Evolutionary conservation across 176 grass and related monocot species (phyloP).

Genomic region (Cenchrus fungigraminus): DNA sequence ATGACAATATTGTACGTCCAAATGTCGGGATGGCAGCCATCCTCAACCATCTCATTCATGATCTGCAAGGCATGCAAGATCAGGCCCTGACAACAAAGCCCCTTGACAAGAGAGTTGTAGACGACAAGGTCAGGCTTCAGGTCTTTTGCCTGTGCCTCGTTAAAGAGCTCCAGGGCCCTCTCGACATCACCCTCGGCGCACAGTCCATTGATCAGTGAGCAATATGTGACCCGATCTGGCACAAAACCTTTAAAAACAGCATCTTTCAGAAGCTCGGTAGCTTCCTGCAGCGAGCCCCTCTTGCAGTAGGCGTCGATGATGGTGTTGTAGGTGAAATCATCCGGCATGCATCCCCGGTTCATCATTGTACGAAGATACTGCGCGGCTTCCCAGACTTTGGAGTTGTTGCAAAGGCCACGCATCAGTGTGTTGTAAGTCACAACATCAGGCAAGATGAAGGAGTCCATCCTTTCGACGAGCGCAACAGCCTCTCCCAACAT

Average conservation of each 20-base stretch:
- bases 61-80: slow-evolving; percentile 90
- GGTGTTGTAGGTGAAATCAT: slow-evolving; percentile 98
- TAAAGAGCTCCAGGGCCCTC: slow-evolving; percentile 80
- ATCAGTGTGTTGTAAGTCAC: slow-evolving; percentile 94
- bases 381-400: slow-evolving; percentile 59
- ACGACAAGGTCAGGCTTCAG: slow-evolving; percentile 60
- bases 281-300: slow-evolving; percentile 70
- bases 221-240: slow-evolving; percentile 85
- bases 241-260: slow-evolving; percentile 90
- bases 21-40: slow-evolving; percentile 74
- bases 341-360: slow-evolving; percentile 76
- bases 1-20: slow-evolving; percentile 93
- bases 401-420: slow-evolving; percentile 73
- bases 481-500: slow-evolving; percentile 63
- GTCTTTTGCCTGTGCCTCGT: slow-evolving; percentile 68
- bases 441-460: slow-evolving; percentile 60
- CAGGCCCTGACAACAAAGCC: slow-evolving; percentile 78
- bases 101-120: slow-evolving; percentile 93
- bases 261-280: slow-evolving; percentile 79
- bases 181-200: slow-evolving; percentile 81
- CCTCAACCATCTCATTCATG: slow-evolving; percentile 82
- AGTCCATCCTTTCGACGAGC: slow-evolving; percentile 65
- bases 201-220: slow-evolving; percentile 86
- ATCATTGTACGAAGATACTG: slow-evolving; percentile 77
- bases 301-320: slow-evolving; percentile 93